Evolutionary conservation across 1,139 yeast genomes (phyloP), one percentile per base, ranked within the genome.

Genomic region (Blastobotrys indianensis): DNA sequence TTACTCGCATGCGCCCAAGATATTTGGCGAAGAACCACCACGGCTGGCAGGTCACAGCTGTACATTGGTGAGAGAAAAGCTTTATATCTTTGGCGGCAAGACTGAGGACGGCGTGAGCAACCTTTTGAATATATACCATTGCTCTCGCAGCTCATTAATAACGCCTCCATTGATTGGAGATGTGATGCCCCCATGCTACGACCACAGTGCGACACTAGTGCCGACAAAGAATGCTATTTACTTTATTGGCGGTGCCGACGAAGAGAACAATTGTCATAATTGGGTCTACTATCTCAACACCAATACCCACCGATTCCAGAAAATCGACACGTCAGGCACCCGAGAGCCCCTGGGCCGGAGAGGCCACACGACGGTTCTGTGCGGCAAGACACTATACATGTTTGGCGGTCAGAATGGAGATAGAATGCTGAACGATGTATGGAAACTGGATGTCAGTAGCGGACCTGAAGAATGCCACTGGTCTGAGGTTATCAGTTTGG

Each of bases 1-100:
- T 13, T 56, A 51, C 28, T 48, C 52, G 28, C 60, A 56, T 46
- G 52, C 49, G 4, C 60, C 60, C 2, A 47, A 45, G 13, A 52
- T 57, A 12, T 55, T 48, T 47, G 61, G 61, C 34, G 41, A 39
- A 6, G 54, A 55, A 46, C 61, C 61, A 3, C 61, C 61, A n/a
- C 51, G 49, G 20, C 35, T 57, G 15, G 37, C 51, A 4, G 60
- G 58, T 8, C 60, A 57, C 43, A 31, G 45, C 17, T 51, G 56
- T 42, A 46, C 50, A 6, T 43, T 48, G 16, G 47, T 54, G 11
- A 33, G 46, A 10, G 51, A 48, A 37, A 46, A 46, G 41, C 45
- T 57, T 30, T 54, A 47, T 39, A 50, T 54, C 9, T 54, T 51
- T 39, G 61, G 60, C 20, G 61, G 61, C 15, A 46, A 49, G 42